These are phyloP conservation scores for Arctostaphylos glauca DNA, from an alignment of 148 eudicot genomes.

Conservation along the genomic window DNA sequence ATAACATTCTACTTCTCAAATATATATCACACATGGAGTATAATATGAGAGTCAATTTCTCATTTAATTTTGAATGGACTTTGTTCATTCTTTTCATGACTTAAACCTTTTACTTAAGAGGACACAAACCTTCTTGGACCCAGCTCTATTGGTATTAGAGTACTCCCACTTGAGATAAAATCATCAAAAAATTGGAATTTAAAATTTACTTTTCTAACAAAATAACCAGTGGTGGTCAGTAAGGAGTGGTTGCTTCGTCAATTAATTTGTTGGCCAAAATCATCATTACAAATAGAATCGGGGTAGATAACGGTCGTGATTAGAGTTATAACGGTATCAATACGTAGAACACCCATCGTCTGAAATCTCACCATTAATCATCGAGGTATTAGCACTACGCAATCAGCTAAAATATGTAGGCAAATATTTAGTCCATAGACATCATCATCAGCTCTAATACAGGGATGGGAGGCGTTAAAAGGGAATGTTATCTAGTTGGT, in stretches of 20 bases:
- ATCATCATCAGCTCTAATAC: not conserved
- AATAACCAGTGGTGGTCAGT: not conserved
- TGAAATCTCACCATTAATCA: not conserved
- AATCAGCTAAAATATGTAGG: not conserved
- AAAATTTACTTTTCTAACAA: no score
- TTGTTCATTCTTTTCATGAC: no score
- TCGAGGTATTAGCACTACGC: not conserved
- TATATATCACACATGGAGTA: no score
- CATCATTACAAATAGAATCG: not conserved
- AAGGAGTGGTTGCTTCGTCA: slow-evolving; percentile 4
- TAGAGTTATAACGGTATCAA: not conserved
- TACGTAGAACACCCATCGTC: not conserved
- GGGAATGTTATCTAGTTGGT: not conserved
- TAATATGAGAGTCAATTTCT: no score
- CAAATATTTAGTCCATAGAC: not conserved
- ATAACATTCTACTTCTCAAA: no score
- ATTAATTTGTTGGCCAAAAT: not conserved
- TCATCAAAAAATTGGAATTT: no score
- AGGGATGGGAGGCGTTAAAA: not conserved
- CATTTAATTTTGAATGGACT: no score
- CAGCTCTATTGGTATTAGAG: no score
- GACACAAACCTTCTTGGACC: no score
- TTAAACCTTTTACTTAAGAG: no score
- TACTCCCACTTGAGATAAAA: no score
- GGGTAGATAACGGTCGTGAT: not conserved